Base-by-base conservation (phyloP, 768 basidiomycete species). In the Tulasnella sp. region DNA sequence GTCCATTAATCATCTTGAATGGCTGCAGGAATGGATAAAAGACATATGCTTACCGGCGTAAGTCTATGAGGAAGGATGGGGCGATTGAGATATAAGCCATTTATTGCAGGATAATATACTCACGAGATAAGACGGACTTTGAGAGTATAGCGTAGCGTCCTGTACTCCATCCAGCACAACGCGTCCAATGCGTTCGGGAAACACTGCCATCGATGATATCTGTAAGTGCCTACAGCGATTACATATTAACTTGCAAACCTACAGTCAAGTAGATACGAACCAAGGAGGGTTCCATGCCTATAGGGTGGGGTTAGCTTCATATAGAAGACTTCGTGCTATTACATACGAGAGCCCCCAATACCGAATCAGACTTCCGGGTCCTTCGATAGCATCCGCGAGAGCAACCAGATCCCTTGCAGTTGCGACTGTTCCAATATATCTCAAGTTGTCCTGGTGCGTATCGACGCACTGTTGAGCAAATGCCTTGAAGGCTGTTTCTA, bases 151-250 rank as follows among this genome's bases (percentile, higher is more conserved):
- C 10, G 39, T 40, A 6, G 39, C 39, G 27, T 40, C 27, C 39
- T 10, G 19, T 20, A 40, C 39, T 25, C 39, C 39, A 40, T 40
- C 39, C 10, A 40, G 6, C 10, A 40, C 39, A 5, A 40, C 39
- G 5, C 39, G 50, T 5, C 51, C 51, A 28, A 53, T 48, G n/a
- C 51, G 51, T 1, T 53, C 16, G 1, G 48, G 48, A 24, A 53
- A 53, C 44, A 51, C 49, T 51, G 24, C 1, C 6, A 15, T 27
- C 10, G 19, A 31, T 25, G 3, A 16, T 12, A 12, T 12, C 16
- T 16, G n/a, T 6, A 6, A 40, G 19, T 25, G 19, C 19, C 39
- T 40, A 20, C 39, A 40, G n/a, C 39, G n/a, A 40, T 5, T 40
- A n/a, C n/a, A n/a, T n/a, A n/a, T n/a, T n/a, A n/a, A 35, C 12